phyloP scores from a whole-genome alignment of 352 stramenopile species.

The Pythium plurisporium region DNA sequence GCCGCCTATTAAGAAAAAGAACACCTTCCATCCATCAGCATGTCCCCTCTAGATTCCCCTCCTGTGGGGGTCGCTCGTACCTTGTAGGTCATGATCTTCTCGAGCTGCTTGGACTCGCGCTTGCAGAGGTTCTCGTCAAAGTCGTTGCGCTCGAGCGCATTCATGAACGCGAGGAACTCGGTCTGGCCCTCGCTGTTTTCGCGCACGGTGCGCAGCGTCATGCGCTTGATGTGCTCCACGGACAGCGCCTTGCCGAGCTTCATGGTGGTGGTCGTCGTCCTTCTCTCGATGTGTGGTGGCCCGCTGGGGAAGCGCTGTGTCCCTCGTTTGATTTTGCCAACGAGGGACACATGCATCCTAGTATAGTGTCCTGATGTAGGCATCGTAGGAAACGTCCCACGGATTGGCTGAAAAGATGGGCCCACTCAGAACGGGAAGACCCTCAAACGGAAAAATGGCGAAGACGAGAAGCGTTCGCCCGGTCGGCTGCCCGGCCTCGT shows the following conservation, averaged over 20 bases:
- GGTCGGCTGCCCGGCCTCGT: too few species aligned
- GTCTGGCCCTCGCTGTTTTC: slow-evolving; percentile 71
- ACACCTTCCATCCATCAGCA: neutral
- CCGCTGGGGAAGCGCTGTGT: too few species aligned
- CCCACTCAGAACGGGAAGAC: slow-evolving; percentile 27
- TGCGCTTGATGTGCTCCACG: slow-evolving; percentile 88
- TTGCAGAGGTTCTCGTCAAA: slow-evolving; percentile 83
- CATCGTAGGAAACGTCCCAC: neutral
- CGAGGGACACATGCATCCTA: too few species aligned
- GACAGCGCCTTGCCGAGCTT: slow-evolving; percentile 78
- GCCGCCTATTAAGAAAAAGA: slow-evolving; percentile 30
- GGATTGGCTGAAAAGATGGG: slow-evolving; percentile 18
- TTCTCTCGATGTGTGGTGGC: too few species aligned
- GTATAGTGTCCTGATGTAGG: too few species aligned
- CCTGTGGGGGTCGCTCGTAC: slow-evolving; percentile 18
- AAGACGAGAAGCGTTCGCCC: too few species aligned
- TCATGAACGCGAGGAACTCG: slow-evolving; percentile 83
- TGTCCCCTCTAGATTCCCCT: neutral
- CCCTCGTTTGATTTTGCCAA: too few species aligned
- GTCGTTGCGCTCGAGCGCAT: slow-evolving; percentile 75
- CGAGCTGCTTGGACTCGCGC: slow-evolving; percentile 74
- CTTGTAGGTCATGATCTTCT: slow-evolving; percentile 71
- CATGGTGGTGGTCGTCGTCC: too few species aligned
- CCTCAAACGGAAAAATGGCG: neutral
- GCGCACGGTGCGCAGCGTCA: slow-evolving; percentile 83